phyloP scores from a whole-genome alignment of 768 basidiomycete genomes.

The Suillus clintonianus region DNA sequence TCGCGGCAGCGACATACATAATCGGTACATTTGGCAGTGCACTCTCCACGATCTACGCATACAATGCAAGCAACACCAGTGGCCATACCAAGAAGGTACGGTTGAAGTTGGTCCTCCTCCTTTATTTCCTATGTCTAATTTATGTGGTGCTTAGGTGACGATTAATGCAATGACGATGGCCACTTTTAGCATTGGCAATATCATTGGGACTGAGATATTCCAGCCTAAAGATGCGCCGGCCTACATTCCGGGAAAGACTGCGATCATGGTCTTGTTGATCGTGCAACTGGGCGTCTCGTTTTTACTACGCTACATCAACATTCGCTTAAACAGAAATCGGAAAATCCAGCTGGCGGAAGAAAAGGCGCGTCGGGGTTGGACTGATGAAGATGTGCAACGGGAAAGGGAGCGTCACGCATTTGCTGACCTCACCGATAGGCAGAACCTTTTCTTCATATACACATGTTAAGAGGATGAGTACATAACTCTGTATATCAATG shows the following conservation, averaged over 20 bases:
- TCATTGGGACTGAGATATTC: constrained; percentile 65
- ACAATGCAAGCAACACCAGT: constrained; percentile 63
- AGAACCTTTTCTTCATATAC: constrained; percentile 65
- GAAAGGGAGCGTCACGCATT: constrained; percentile 65
- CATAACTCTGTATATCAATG: constrained; percentile 26
- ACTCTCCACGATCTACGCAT: constrained; percentile 61
- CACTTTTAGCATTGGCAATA: constrained; percentile 58
- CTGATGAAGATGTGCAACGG: constrained; percentile 54
- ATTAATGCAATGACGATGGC: constrained; percentile 62
- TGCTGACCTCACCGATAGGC: constrained; percentile 62
- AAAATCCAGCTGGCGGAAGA: constrained; percentile 40
- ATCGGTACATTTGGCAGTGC: constrained; percentile 61
- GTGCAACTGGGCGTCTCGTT: constrained; percentile 51
- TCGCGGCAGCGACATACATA: constrained; percentile 46
- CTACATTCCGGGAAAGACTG: constrained; percentile 68
- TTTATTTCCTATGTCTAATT: background rate
- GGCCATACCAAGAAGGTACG: constrained; percentile 65
- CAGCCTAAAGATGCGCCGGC: constrained; percentile 59
- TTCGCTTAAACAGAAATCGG: constrained; percentile 54
- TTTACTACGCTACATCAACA: constrained; percentile 55
- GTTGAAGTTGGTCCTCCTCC: background rate
- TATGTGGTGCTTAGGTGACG: constrained; percentile 40
- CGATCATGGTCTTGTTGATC: constrained; percentile 60
- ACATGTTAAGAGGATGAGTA: constrained; percentile 28
- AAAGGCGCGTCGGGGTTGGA: constrained; percentile 54